These are phyloP conservation scores for Shiraia sp. DNA, from an alignment of 2,329 filamentous ascomycete genomes.

Conservation along the genomic window DNA sequence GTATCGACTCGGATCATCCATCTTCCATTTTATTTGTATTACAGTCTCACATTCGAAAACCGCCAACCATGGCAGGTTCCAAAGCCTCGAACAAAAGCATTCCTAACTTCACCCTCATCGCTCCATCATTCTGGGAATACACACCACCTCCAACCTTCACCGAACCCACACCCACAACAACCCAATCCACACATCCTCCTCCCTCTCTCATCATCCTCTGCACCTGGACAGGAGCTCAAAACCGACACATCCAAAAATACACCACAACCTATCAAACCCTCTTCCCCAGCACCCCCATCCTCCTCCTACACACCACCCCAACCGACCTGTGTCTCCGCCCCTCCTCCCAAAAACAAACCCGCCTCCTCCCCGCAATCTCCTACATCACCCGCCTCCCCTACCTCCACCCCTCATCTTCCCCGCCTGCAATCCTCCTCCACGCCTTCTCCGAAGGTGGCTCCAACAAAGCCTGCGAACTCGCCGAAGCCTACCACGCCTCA, in stretches of 20 bases:
- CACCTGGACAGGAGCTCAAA: conserved; percentile 35
- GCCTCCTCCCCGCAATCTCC: conserved; percentile 23
- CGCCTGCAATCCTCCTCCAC: conserved; percentile 28
- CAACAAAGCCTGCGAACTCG: conserved; percentile 32
- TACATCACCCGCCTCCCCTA: conserved; percentile 11
- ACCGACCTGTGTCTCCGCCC: conserved; percentile 29
- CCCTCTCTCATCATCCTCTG: conserved; percentile 31
- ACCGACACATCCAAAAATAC: conserved; percentile 30
- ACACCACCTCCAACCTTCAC: conserved; percentile 3
- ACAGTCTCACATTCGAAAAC: too few species aligned
- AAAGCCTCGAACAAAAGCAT: conserved; percentile 1
- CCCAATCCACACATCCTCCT: too few species aligned
- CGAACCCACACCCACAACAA: background rate
- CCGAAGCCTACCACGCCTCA: conserved; percentile 18
- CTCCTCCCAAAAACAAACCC: conserved; percentile 19
- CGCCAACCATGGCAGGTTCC: too few species aligned
- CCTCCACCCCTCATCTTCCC: conserved; percentile 4
- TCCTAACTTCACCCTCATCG: conserved; percentile 17
- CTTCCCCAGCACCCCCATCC: conserved; percentile 28
- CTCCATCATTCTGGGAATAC: conserved; percentile 20
- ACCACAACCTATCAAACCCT: conserved; percentile 23
- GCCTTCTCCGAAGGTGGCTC: conserved; percentile 36
- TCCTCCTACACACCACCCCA: conserved; percentile 30
- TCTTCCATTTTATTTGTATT: too few species aligned
- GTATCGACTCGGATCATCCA: too few species aligned